Evolutionary conservation across 352 stramenopile species (phyloP).

Genomic region (Phytophthora capsici): DNA sequence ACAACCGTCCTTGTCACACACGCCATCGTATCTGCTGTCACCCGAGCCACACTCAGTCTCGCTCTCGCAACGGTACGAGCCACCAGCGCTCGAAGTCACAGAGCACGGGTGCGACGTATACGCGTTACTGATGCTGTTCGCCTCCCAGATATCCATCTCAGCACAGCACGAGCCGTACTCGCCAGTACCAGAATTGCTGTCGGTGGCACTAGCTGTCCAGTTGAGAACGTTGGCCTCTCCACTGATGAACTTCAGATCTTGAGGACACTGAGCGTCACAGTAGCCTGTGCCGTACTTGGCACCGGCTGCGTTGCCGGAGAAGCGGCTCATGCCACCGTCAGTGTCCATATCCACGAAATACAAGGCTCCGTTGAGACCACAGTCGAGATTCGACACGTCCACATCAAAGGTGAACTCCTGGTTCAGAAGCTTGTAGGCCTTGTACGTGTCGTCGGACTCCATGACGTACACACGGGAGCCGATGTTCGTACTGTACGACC

Average conservation of each 20-base stretch:
- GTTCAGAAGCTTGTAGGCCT: conserved; percentile 65
- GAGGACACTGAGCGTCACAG: conserved; percentile 69
- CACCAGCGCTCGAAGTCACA: conserved; percentile 8
- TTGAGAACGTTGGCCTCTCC: conserved; percentile 69
- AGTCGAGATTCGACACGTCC: conserved; percentile 56
- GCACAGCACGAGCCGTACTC: conserved; percentile 64
- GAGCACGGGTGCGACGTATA: conserved; percentile 60
- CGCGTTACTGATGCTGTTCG: conserved; percentile 51
- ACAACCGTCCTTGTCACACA: conserved; percentile 39
- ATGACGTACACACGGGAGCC: conserved; percentile 66
- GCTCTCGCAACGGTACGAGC: conserved; percentile 36
- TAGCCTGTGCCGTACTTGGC: conserved; percentile 39
- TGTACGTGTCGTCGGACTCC: conserved; percentile 43
- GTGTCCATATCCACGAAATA: conserved; percentile 75
- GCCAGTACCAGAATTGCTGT: conserved; percentile 48
- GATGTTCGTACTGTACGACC: conserved; percentile 55
- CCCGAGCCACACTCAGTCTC: conserved; percentile 19
- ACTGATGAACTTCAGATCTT: conserved; percentile 73
- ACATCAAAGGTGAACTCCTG: conserved; percentile 74
- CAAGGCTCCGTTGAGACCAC: conserved; percentile 62
- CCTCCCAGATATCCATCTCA: conserved; percentile 70
- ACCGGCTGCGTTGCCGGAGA: conserved; percentile 23
- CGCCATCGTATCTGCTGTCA: conserved; percentile 15
- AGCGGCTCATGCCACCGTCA: conserved; percentile 47
- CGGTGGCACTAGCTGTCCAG: conserved; percentile 38